Evolutionary conservation across 768 basidiomycete genomes (phyloP), one percentile per base, ranked within the genome.

Genomic region (Pulveroboletus sp.): DNA sequence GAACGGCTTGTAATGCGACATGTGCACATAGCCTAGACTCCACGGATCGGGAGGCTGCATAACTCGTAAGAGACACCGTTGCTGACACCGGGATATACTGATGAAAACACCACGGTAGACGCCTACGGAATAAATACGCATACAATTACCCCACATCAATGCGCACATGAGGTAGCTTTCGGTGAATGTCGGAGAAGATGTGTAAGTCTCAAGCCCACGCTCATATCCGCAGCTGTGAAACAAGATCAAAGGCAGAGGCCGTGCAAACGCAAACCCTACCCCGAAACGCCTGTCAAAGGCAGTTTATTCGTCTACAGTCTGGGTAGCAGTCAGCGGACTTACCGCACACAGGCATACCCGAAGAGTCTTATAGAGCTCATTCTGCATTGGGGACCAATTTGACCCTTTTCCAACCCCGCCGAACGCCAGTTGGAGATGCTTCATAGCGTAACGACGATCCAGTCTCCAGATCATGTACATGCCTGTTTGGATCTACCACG

Each of bases 1-100:
- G 4, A 21, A 21, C 21, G 21, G 21, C 21, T 21, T 21, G 21
- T 21, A 2, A 21, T 21, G 21, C 21, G 21, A 21, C 21, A 21
- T 50, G 36, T 47, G 8, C 37, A 36, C 49, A 36, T 39, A 13
- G 47, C 48, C 26, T 50, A 36, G 13, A 31, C 47, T 17, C 50
- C 49, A 30, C 36, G 37, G 21, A 50, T 50, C 24, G 36, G 49
- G 47, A 50, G 50, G 32, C 47, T 49, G 30, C 47, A 50, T 14
- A 30, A 38, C 1, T 50, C 30, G 14, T 50, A 50, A 8, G 36
- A 39, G 13, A 32, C 30, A 15, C n/a, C 50, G 21, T 50, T 32
- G 30, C 31, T 32, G 21, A 21, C 4, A 18, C 47, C 38, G 14
- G 47, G 47, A 39, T 50, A 50, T 11, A 36, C 47, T 4, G 47